Evolutionary conservation across 306 rosid genomes (phyloP).

Genomic region (barrel medic (Medicago truncatula)): DNA sequence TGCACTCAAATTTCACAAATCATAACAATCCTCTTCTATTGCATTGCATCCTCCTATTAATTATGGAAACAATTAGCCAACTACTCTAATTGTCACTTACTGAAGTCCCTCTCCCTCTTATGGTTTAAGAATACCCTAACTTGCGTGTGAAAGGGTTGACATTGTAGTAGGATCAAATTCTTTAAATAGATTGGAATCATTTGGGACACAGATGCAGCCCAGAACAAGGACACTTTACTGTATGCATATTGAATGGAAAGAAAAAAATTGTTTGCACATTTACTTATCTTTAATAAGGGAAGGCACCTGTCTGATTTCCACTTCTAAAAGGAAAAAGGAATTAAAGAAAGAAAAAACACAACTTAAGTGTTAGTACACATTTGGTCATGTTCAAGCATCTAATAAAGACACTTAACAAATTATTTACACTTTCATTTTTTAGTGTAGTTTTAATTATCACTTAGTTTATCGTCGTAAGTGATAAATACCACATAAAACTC

Average conservation of each 20-base stretch:
- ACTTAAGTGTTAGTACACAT: too few species aligned
- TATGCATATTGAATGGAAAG: neutral
- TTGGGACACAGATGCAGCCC: neutral
- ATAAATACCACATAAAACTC: too few species aligned
- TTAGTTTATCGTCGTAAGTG: too few species aligned
- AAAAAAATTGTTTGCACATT: neutral
- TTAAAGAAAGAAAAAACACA: too few species aligned
- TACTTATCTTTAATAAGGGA: too few species aligned
- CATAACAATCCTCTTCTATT: too few species aligned
- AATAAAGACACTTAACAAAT: too few species aligned
- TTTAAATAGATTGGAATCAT: neutral
- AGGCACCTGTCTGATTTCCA: neutral
- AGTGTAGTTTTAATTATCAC: too few species aligned
- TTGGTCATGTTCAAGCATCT: too few species aligned
- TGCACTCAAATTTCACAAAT: too few species aligned
- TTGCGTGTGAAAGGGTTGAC: neutral
- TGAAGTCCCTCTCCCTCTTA: neutral
- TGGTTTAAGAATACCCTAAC: neutral
- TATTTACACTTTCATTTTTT: too few species aligned
- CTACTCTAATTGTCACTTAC: neutral
- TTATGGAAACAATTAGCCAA: neutral
- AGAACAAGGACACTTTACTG: neutral
- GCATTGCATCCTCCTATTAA: neutral
- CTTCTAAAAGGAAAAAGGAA: neutral
- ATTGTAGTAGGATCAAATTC: conserved; percentile 4